Conservation (phyloP, 2,329 filamentous ascomycete species). For the Fusarium marasasianum region DNA sequence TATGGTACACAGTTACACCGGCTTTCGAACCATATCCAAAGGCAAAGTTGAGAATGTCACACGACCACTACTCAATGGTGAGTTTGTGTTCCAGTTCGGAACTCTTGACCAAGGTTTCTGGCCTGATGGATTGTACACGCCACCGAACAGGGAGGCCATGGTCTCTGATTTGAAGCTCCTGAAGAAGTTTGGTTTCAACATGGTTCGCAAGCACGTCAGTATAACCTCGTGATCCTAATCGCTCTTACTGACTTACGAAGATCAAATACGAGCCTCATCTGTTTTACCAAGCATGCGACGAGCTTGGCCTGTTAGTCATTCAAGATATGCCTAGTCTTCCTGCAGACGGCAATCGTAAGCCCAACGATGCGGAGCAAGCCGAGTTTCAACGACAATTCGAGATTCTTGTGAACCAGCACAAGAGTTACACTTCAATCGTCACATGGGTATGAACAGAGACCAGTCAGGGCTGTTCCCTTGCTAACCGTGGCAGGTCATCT, state of each 20-base stretch:
- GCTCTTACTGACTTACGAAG: slow-evolving; percentile 37
- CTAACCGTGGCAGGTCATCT: slow-evolving; percentile 17
- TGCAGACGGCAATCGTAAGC: slow-evolving; percentile 42
- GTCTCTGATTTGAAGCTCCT: slow-evolving; percentile 70
- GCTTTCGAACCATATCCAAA: slow-evolving; percentile 71
- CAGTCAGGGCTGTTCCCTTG: fast-evolving
- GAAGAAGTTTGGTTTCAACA: slow-evolving; percentile 75
- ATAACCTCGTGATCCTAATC: fast-evolving
- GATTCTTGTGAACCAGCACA: slow-evolving; percentile 64
- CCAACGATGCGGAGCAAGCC: slow-evolving; percentile 61
- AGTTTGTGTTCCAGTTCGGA: slow-evolving; percentile 74
- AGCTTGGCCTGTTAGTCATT: slow-evolving; percentile 71
- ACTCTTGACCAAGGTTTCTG: slow-evolving; percentile 77
- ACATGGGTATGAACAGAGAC: slow-evolving; percentile 3
- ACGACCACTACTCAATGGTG: slow-evolving; percentile 72
- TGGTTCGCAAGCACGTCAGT: slow-evolving; percentile 74
- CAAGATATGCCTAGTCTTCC: slow-evolving; percentile 76
- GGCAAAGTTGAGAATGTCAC: slow-evolving; percentile 66
- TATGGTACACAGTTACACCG: slow-evolving; percentile 70
- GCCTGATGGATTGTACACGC: slow-evolving; percentile 74
- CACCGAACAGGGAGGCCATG: slow-evolving; percentile 74
- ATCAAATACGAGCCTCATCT: slow-evolving; percentile 75
- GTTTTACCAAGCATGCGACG: slow-evolving; percentile 74
- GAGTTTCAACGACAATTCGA: slow-evolving; percentile 74
- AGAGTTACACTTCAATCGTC: slow-evolving; percentile 21